phyloP scores from a whole-genome alignment of 345 rosid species.

The Euphorbia peplus region DNA sequence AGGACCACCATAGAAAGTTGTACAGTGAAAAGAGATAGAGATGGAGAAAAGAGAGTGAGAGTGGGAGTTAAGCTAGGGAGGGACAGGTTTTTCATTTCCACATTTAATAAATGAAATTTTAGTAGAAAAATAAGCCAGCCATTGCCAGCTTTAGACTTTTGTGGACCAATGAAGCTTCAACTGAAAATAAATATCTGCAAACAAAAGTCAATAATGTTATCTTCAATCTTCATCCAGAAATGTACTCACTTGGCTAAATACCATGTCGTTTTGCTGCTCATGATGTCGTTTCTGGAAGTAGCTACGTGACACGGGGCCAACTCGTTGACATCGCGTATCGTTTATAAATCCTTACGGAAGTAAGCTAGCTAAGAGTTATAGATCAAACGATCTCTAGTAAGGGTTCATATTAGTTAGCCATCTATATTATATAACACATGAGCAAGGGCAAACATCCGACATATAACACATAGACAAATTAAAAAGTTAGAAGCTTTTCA shows the following conservation, averaged over 20 bases:
- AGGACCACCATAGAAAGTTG: slow-evolving; percentile 12
- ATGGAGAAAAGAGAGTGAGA: not conserved
- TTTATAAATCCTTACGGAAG: no score
- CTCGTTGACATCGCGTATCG: no score
- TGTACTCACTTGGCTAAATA: not conserved
- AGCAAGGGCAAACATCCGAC: no score
- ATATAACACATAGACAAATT: no score
- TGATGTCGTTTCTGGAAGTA: slow-evolving; percentile 1
- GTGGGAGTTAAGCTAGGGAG: not conserved
- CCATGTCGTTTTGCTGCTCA: not conserved
- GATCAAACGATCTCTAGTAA: no score
- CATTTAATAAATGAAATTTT: not conserved
- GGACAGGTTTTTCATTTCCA: not conserved
- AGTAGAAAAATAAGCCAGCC: not conserved
- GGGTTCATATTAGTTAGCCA: no score
- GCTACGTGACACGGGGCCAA: no score
- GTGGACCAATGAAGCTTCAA: not conserved
- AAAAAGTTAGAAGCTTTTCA: no score
- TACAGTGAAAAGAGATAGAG: not conserved
- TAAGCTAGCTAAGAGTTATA: no score
- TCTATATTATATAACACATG: no score
- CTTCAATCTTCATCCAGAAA: not conserved
- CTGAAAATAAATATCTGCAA: not conserved
- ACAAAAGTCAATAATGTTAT: not conserved
- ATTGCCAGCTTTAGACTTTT: slow-evolving; percentile 6